Evolutionary conservation across 2,329 filamentous ascomycete genomes (phyloP), one percentile per base, ranked within the genome.

Genomic region (Ophioceras dolichostomum): DNA sequence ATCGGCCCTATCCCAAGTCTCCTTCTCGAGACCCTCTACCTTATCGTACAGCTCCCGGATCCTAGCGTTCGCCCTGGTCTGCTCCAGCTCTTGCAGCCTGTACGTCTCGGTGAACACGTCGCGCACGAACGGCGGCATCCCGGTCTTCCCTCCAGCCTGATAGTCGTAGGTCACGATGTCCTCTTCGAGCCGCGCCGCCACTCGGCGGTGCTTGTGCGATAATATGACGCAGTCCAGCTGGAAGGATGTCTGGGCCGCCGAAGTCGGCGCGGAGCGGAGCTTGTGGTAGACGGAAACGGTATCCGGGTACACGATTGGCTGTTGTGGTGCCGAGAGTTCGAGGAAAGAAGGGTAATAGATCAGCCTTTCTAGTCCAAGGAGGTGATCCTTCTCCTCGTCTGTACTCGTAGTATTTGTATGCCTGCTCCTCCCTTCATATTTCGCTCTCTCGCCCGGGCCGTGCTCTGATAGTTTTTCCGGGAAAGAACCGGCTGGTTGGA

Each of bases 281-380:
- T 81, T 88, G 60, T 94, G 86, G 49, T 89, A 81, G 16, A 91
- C 84, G 0, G 82, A 86, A 43, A 94, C 75, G 34, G 73, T 71
- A 56, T 94, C 87, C 1, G 87, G 87, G 56, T 75, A 93, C 24
- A 70, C 79, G 73, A 94, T 80, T 13, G 87, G 85, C 83, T 86
- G 45, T 20, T 33, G 39, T 24, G 24, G 31, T 4, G 19, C 29
- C 7, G 32, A 24, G 10, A 17, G 5, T 32, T 32, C 17, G 29
- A 14, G 29, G n/a, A n/a, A n/a, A n/a, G n/a, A n/a, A n/a, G n/a
- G n/a, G n/a, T n/a, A n/a, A n/a, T n/a, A n/a, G n/a, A n/a, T n/a
- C n/a, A n/a, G n/a, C n/a, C n/a, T n/a, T n/a, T n/a, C n/a, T n/a
- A n/a, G n/a, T n/a, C n/a, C n/a, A n/a, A n/a, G n/a, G n/a, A n/a